Percentiles rank a stretch among this genome's conserved stretches.
These are phyloP conservation scores for Raffaelea ambrosiae DNA, from an alignment of 2,329 filamentous ascomycete species.

Conservation along the genomic window DNA sequence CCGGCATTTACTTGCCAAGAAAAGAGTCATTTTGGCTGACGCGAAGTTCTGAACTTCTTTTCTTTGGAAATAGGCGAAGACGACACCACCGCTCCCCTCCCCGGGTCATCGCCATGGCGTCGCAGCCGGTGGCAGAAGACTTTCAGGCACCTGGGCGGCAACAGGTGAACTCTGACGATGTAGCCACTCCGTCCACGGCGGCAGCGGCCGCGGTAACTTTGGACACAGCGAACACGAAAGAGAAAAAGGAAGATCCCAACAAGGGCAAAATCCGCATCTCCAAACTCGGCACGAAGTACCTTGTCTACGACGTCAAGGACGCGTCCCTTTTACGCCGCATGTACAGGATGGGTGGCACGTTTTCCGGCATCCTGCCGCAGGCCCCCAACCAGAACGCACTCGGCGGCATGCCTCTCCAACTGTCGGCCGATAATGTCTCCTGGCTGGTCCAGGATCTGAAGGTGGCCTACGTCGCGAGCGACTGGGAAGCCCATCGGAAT, in stretches of 20 bases:
- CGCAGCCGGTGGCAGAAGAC: not conserved
- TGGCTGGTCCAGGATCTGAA: constrained; percentile 68
- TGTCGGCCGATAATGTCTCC: constrained; percentile 84
- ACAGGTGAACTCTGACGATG: no score
- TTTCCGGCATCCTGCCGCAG: constrained; percentile 83
- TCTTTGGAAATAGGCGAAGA: not conserved
- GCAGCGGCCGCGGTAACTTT: no score
- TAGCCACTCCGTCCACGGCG: no score
- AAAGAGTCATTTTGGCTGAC: no score
- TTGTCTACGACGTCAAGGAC: constrained; percentile 80
- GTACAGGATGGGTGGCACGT: constrained; percentile 77
- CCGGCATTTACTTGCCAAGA: no score
- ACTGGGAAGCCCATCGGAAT: constrained; percentile 59
- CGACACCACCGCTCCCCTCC: no score
- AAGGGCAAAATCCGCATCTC: constrained; percentile 59
- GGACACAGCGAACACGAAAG: no score
- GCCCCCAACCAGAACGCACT: constrained; percentile 94
- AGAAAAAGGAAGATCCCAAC: no score
- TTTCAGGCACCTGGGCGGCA: no score
- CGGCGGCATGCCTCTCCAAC: constrained; percentile 75
- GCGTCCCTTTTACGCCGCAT: constrained; percentile 69
- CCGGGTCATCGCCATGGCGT: not conserved
- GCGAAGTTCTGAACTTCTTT: no score
- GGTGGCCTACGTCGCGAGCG: constrained; percentile 79
- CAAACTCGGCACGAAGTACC: constrained; percentile 68